Percentiles rank a stretch among this genome's conserved stretches.
phyloP scores from a whole-genome alignment of 257 asterid species.

The Ophiorrhiza pumila region DNA sequence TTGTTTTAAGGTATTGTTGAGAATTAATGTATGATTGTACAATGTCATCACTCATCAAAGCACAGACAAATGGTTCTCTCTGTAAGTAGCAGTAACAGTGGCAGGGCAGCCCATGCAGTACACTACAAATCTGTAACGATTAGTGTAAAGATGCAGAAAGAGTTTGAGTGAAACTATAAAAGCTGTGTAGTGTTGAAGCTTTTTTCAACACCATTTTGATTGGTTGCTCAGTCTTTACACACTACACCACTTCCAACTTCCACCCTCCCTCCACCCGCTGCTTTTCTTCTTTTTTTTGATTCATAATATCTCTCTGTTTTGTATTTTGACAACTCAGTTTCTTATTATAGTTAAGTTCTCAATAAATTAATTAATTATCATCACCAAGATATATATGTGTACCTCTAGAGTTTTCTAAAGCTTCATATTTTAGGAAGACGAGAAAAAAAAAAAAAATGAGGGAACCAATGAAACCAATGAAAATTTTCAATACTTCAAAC shows the following conservation, averaged over 20 bases:
- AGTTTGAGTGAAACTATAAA: conserved; percentile 4
- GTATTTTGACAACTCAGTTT: no score
- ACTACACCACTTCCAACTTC: not conserved
- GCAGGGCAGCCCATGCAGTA: not conserved
- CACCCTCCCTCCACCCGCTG: no score
- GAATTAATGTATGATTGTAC: not conserved
- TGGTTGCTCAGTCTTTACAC: conserved; percentile 5
- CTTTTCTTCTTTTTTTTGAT: not conserved
- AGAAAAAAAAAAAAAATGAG: no score
- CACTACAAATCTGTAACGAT: not conserved
- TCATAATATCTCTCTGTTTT: not conserved
- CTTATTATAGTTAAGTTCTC: no score
- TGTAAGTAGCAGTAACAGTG: not conserved
- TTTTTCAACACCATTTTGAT: not conserved
- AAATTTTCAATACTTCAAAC: no score
- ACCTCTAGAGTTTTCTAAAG: no score
- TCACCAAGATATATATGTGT: no score
- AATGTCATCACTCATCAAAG: not conserved
- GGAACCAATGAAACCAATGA: no score
- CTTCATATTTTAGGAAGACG: no score
- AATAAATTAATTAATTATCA: not conserved
- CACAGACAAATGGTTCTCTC: not conserved
- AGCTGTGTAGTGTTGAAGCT: conserved; percentile 3
- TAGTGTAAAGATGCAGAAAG: conserved; percentile 5
- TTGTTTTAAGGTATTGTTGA: no score